Percentiles rank a stretch among this genome's conserved stretches.
These are phyloP conservation scores for Heliamphora exappendiculata DNA, from an alignment of 148 eudicot species.

Conservation along the genomic window DNA sequence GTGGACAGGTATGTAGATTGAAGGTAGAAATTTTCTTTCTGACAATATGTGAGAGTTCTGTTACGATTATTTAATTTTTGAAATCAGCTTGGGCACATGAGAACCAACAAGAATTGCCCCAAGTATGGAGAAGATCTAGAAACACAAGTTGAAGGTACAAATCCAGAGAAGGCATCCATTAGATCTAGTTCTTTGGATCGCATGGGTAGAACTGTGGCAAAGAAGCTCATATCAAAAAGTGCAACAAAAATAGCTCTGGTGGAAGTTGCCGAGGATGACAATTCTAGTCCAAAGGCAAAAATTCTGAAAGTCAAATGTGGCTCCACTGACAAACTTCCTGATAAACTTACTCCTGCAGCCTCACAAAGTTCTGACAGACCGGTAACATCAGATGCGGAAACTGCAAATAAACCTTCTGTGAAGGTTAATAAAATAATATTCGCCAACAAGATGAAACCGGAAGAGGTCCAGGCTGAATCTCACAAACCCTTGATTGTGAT, in stretches of 20 bases:
- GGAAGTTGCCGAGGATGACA: constrained; percentile 62
- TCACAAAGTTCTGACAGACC: constrained; percentile 53
- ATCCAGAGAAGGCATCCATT: constrained; percentile 42
- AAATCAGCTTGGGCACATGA: constrained; percentile 89
- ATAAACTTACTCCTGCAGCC: constrained; percentile 38
- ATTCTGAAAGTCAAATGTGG: constrained; percentile 76
- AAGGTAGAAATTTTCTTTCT: neutral
- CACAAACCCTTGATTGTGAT: constrained; percentile 59
- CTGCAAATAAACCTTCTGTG: constrained; percentile 38
- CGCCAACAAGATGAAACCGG: constrained; percentile 59
- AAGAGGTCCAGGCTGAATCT: constrained; percentile 52
- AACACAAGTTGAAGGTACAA: constrained; percentile 42
- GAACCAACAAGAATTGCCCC: constrained; percentile 93
- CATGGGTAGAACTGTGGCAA: constrained; percentile 20
- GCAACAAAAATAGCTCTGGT: constrained; percentile 25
- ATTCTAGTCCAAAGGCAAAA: constrained; percentile 57
- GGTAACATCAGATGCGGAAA: constrained; percentile 54
- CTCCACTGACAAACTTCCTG: constrained; percentile 49
- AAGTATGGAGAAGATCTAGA: constrained; percentile 75
- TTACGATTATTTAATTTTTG: constrained; percentile 2
- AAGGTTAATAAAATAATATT: constrained; percentile 68
- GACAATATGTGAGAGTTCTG: neutral
- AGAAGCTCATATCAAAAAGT: constrained; percentile 36
- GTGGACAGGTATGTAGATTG: constrained; percentile 69
- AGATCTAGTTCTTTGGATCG: constrained; percentile 45